Evolutionary conservation across 441 rosid species (phyloP), one percentile per base, ranked within the genome.

Genomic region (Pelargonium fulgidum): DNA sequence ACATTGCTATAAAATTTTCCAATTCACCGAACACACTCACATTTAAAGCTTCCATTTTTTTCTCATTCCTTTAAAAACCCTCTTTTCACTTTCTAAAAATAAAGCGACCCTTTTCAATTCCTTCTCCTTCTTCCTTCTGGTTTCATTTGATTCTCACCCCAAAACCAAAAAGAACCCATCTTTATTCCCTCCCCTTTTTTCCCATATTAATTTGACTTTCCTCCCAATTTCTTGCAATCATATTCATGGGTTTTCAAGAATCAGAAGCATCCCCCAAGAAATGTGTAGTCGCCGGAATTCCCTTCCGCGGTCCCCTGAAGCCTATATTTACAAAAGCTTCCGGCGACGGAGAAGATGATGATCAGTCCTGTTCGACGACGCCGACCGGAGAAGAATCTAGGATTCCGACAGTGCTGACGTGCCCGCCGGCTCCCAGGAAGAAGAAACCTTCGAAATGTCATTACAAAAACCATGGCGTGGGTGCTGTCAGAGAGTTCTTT

Each of bases 341-440:
- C 36, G 86, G 65, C 29, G 72, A 61, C 16, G 62, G 19, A 10
- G 76, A 58, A 2, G 81, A 72, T 8, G 81, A 72, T 17, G 84
- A 80, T 26, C 75, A 74, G 58, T 73, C 12, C 17, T 10, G 74
- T 72, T 85, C 93, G 13, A 83, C 86, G 3, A 92, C 98, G 13
- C 98, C 98, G 0, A 88, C 86, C 7, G 77, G 79, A 0, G 82
- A 81, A 50, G 90, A 84, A 41, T 76, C 93, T 0, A 85, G 86
- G 78, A 92, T 88, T 48, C 85, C 91, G 9, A 50, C 71, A 7
- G 72, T 48, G 48, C 62, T 74, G 17, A 70, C 80, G 20, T 89
- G 95, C 56, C 98, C 98, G 12, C 85, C 89, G n/a, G 83, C 98
- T 9, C 98, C 96, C 0, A 87, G 85, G 90, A 92, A 92, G 80